Evolutionary conservation across 495 filamentous ascomycete species (phyloP).

Genomic region (Aspergillus egyptiacus): DNA sequence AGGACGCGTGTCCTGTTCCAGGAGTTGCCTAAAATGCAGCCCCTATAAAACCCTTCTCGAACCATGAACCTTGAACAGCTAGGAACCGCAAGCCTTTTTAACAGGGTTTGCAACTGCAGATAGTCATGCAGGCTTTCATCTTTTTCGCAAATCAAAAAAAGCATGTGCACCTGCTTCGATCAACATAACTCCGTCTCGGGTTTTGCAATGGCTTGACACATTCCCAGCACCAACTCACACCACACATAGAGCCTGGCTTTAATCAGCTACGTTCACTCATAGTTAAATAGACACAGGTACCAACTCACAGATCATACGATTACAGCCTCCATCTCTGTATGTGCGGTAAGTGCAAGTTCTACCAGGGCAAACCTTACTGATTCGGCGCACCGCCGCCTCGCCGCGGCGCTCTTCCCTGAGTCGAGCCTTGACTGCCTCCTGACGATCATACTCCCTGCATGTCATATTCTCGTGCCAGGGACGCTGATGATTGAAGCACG

Average conservation of each 20-base stretch:
- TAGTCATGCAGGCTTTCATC: background rate
- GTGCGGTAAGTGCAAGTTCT: background rate
- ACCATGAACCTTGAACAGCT: background rate
- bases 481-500: constrained; percentile 5
- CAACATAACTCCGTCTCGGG: background rate
- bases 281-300: background rate
- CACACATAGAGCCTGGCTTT: background rate
- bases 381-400: background rate
- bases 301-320: constrained; percentile 5
- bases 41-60: background rate
- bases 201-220: background rate
- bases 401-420: background rate
- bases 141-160: background rate
- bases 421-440: background rate
- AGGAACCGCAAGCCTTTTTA: background rate
- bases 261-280: background rate
- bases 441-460: constrained; percentile 5
- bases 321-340: constrained; percentile 5
- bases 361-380: constrained; percentile 2
- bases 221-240: constrained; percentile 1
- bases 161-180: background rate
- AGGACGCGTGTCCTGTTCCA: background rate
- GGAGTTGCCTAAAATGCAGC: no score
- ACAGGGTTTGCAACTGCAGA: no score
- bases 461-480: constrained; percentile 6